Base-by-base conservation (phyloP, 2,329 filamentous ascomycete species). In the Claviceps maximensis region DNA sequence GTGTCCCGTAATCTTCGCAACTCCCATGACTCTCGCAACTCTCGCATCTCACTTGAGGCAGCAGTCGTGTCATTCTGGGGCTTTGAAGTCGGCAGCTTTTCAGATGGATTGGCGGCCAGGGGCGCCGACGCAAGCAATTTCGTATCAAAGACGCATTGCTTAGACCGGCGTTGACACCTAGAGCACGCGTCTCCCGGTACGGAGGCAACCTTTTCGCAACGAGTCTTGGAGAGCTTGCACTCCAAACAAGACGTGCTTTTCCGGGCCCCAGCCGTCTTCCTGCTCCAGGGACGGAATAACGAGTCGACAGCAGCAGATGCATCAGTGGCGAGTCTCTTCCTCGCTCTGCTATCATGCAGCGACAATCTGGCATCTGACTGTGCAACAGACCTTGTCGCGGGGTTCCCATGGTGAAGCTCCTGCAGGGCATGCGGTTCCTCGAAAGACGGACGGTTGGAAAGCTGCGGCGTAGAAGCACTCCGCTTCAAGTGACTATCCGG, bases 171-270 rank as follows among this genome's bases (percentile, higher is more conserved):
- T 10, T 50, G 13, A 29, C 52, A 53, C 13, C 52, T 41, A 2
- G 40, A 48, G 25, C 52, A 53, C 6, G 41, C 31, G 27, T 53
- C 52, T 13, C 40, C 47, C 15, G 47, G 46, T 9, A 8, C 52
- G 33, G 47, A 33, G 4, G 31, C 4, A 8, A 48, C 40, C 52
- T 48, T 53, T 40, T 53, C 52, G 17, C 52, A 53, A 13, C 52
- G 52, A 33, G 47, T 49, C 52, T 53, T 53, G 52, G 47, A 50
- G 7, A 27, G 19, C 41, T 50, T 53, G 47, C 52, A 53, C 52
- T 53, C 52, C 21, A 31, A 23, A 13, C 47, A 53, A 15, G 52
- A 48, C 1, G 31, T 50, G 27, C 46, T 53, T 27, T 41, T 42
- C 21, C 47, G 47, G 12, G 47, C 46, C 12, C 46, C 46, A 9